Evolutionary conservation across 768 basidiomycete species (phyloP).

Genomic region (Mycena capillaripes): DNA sequence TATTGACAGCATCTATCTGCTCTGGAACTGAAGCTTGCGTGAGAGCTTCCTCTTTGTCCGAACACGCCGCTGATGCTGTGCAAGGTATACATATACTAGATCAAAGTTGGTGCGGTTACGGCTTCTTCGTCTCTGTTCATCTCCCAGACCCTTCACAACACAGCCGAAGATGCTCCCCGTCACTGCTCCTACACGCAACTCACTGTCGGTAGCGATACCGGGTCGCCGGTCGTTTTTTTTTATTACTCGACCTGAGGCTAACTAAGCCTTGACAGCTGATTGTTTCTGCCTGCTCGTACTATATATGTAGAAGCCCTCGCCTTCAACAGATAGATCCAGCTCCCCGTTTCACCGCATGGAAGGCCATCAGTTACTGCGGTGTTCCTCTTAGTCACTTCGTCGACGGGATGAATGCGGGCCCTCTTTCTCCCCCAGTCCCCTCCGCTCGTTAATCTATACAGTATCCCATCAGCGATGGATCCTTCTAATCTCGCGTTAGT

Average conservation of each 20-base stretch:
- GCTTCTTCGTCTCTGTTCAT: not conserved
- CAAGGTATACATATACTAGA: too few relatives aligned
- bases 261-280: not conserved
- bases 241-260: not conserved
- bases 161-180: not conserved
- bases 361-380: not conserved
- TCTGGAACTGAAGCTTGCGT: too few relatives aligned
- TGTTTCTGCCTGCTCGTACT: not conserved
- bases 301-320: not conserved
- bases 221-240: not conserved
- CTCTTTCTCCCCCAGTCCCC: not conserved
- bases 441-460: not conserved
- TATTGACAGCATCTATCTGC: too few relatives aligned
- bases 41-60: too few relatives aligned
- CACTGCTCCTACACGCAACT: not conserved
- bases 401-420: not conserved
- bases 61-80: too few relatives aligned
- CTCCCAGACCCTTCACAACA: not conserved
- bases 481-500: not conserved
- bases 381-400: not conserved
- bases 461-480: slow-evolving; percentile 7
- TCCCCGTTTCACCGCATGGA: slow-evolving; percentile 6
- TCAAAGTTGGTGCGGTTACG: not conserved
- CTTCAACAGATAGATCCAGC: slow-evolving; percentile 7
- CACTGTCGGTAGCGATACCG: not conserved